Evolutionary conservation across 495 filamentous ascomycete species (phyloP).

Genomic region (Penicillium mononematosum): DNA sequence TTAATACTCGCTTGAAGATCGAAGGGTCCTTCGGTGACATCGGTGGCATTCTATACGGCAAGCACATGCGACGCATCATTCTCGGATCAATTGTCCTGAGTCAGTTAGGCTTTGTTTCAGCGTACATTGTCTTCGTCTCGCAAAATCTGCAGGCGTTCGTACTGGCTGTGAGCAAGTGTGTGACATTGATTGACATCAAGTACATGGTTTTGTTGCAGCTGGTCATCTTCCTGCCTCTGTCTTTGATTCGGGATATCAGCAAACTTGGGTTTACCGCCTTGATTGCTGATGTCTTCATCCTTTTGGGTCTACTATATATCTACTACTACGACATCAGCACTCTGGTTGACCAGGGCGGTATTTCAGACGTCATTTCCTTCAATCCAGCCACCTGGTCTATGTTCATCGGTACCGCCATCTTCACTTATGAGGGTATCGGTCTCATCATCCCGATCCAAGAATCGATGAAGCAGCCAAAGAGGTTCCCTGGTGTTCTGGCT

Average conservation of each 20-base stretch:
- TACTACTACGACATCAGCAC: constrained; percentile 94
- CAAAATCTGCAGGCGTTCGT: constrained; percentile 96
- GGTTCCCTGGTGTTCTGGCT: constrained; percentile 83
- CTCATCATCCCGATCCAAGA: constrained; percentile 99
- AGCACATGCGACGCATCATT: constrained; percentile 83
- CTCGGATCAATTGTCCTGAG: constrained; percentile 87
- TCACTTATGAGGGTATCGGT: constrained; percentile 97
- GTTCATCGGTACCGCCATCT: constrained; percentile 97
- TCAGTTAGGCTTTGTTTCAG: constrained; percentile 91
- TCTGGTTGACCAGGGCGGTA: constrained; percentile 69
- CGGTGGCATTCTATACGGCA: constrained; percentile 86
- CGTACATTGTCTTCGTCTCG: constrained; percentile 97
- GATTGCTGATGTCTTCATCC: constrained; percentile 89
- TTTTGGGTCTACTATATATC: constrained; percentile 86
- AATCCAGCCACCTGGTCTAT: constrained; percentile 89
- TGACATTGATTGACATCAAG: constrained; percentile 76
- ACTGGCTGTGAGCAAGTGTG: constrained; percentile 76
- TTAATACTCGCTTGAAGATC: constrained; percentile 78
- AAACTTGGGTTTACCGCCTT: constrained; percentile 89
- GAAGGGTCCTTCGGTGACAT: constrained; percentile 95
- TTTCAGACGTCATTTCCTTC: constrained; percentile 82
- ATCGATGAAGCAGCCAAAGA: constrained; percentile 84
- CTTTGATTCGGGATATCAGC: constrained; percentile 90
- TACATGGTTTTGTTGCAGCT: constrained; percentile 91
- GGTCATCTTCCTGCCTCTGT: constrained; percentile 88